phyloP scores from a whole-genome alignment of 1,139 yeast genomes.

The Pichia inconspicua region DNA sequence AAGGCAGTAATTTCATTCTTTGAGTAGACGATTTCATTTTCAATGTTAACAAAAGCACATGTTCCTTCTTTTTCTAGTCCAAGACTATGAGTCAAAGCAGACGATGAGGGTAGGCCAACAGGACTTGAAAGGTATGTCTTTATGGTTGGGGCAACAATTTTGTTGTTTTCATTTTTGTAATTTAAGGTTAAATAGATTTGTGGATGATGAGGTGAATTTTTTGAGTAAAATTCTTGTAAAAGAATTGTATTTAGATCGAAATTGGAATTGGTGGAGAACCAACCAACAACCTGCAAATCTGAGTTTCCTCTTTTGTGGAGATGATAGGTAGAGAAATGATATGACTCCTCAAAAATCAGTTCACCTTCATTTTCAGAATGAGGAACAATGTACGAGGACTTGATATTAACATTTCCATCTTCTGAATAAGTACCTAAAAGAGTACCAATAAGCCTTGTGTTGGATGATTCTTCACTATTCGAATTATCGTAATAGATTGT shows the following conservation, averaged over 20 bases:
- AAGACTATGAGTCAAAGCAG: constrained; percentile 32
- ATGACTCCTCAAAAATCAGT: constrained; percentile 66
- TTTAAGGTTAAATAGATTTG: constrained; percentile 69
- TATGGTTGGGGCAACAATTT: constrained; percentile 40
- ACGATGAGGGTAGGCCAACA: constrained; percentile 46
- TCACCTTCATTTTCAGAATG: constrained; percentile 72
- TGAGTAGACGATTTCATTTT: constrained; percentile 56
- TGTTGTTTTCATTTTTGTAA: constrained; percentile 32
- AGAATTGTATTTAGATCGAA: constrained; percentile 74
- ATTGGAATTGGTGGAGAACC: constrained; percentile 70
- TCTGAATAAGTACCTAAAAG: constrained; percentile 76
- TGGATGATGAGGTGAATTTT: constrained; percentile 60
- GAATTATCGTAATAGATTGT: constrained; percentile 41
- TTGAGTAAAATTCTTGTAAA: constrained; percentile 76
- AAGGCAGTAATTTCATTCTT: constrained; percentile 51
- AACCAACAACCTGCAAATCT: constrained; percentile 73
- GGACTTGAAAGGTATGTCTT: constrained; percentile 72
- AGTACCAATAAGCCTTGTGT: constrained; percentile 72
- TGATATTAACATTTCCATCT: constrained; percentile 73
- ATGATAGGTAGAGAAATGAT: constrained; percentile 63
- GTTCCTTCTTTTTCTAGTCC: constrained; percentile 48
- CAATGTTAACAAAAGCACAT: constrained; percentile 73
- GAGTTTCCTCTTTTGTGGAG: constrained; percentile 76
- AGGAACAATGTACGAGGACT: constrained; percentile 77
- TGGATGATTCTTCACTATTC: constrained; percentile 24